Conservation (phyloP, 2,329 filamentous ascomycete genomes). For the Colletotrichum cordylinicola region DNA sequence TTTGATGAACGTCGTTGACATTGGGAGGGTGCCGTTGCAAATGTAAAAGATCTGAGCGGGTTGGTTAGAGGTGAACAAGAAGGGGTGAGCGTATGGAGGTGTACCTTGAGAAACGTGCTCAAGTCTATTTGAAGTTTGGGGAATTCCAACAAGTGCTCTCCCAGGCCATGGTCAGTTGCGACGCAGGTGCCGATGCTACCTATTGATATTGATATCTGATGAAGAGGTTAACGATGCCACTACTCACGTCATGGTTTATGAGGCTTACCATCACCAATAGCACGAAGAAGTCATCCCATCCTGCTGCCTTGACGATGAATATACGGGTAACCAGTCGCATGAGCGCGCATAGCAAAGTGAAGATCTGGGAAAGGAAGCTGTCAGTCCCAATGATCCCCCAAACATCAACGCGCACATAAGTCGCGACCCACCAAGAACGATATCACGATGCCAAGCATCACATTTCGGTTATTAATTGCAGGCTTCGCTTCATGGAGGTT, state of each 20-base stretch:
- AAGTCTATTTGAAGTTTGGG: not conserved
- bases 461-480: constrained; percentile 8
- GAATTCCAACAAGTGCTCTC: not conserved
- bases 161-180: not conserved
- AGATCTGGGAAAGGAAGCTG: not conserved
- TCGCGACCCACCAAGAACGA: constrained; percentile 14
- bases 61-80: not conserved
- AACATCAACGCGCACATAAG: too few relatives aligned
- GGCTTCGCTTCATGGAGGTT: constrained; percentile 21
- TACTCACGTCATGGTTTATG: not conserved
- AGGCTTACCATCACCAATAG: constrained; percentile 16
- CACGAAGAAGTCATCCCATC: constrained; percentile 25
- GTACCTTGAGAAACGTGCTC: not conserved
- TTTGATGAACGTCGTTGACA: constrained; percentile 25
- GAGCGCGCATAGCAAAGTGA: constrained; percentile 9
- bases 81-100: accelerated
- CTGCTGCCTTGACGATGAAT: constrained; percentile 7
- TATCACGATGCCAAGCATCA: constrained; percentile 20
- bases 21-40: constrained; percentile 20
- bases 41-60: constrained; percentile 20
- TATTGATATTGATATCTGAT: not conserved
- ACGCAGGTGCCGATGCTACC: not conserved
- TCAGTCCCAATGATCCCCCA: not conserved
- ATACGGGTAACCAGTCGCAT: constrained; percentile 18
- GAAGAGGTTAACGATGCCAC: not conserved